Conservation (phyloP, 257 asterid species). For the Solanum arcanum region DNA sequence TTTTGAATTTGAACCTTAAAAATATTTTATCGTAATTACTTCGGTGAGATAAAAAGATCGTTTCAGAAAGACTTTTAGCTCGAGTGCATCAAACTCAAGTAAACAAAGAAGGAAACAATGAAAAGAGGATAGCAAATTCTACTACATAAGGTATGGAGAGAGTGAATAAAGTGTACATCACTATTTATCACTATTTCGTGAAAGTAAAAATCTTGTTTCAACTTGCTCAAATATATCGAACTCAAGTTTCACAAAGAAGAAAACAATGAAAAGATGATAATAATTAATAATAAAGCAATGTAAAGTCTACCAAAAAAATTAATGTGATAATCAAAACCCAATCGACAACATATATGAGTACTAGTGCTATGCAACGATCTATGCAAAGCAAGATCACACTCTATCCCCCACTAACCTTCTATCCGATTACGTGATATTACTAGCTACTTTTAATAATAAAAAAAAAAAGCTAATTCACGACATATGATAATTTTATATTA, state of each 20-base stretch:
- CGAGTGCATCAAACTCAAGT: neutral
- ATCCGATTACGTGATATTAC: neutral
- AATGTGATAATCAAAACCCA: no score
- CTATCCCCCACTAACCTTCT: no score
- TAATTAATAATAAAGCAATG: no score
- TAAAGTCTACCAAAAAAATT: no score
- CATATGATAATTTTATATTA: neutral
- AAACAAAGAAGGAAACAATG: neutral
- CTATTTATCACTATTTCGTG: neutral
- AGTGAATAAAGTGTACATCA: neutral
- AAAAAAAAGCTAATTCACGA: accelerated
- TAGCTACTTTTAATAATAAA: neutral
- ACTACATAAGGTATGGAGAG: neutral
- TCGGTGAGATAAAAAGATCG: accelerated
- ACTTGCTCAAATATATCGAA: neutral
- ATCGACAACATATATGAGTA: no score
- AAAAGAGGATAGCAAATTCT: neutral
- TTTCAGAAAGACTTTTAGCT: no score
- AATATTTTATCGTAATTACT: neutral
- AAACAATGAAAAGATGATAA: no score
- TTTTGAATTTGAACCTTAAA: neutral
- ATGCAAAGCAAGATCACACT: neutral
- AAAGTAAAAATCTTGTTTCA: no score
- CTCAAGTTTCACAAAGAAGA: neutral
- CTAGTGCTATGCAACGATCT: neutral